These are phyloP conservation scores for Leptographium wingfieldii DNA, from an alignment of 2,329 filamentous ascomycete species.

Conservation along the genomic window DNA sequence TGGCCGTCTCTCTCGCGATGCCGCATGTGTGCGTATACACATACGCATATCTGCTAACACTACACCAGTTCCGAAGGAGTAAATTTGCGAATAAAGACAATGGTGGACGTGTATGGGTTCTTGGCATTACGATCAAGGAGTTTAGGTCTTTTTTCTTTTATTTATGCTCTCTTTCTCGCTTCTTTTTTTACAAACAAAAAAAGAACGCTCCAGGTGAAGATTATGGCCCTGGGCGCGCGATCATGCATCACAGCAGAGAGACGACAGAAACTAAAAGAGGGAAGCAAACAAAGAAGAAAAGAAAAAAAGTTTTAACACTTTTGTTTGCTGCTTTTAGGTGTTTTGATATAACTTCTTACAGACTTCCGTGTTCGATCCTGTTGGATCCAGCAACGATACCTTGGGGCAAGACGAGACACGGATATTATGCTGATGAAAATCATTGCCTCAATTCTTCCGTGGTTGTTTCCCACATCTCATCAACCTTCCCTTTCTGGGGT, in stretches of 20 bases:
- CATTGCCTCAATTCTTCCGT: no score
- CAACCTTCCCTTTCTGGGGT: no score
- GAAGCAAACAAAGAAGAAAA: constrained; percentile 4
- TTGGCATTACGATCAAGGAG: constrained; percentile 33
- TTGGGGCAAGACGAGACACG: not conserved
- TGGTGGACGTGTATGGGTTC: constrained; percentile 20
- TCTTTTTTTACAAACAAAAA: constrained; percentile 25
- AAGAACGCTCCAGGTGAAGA: constrained; percentile 15
- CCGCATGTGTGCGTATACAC: not conserved
- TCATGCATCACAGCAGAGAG: constrained; percentile 1
- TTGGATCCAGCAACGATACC: not conserved
- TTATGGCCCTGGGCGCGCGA: constrained; percentile 15
- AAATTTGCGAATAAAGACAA: constrained; percentile 34
- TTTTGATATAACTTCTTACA: not conserved
- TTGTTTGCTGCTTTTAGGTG: not conserved
- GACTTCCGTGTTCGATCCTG: not conserved
- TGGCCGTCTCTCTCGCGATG: not conserved
- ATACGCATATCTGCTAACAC: not conserved
- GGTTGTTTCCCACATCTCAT: no score
- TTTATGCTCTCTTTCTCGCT: constrained; percentile 10
- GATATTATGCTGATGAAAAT: not conserved
- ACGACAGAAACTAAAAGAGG: constrained; percentile 4
- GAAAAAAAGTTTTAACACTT: constrained; percentile 7
- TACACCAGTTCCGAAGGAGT: constrained; percentile 73
- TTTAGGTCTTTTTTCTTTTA: constrained; percentile 26